A percentile compares a stretch with the other conserved stretches of the same genome.
These are phyloP conservation scores for Glebionis coronaria DNA, from an alignment of 129 eudicot genomes.

Conservation along the genomic window DNA sequence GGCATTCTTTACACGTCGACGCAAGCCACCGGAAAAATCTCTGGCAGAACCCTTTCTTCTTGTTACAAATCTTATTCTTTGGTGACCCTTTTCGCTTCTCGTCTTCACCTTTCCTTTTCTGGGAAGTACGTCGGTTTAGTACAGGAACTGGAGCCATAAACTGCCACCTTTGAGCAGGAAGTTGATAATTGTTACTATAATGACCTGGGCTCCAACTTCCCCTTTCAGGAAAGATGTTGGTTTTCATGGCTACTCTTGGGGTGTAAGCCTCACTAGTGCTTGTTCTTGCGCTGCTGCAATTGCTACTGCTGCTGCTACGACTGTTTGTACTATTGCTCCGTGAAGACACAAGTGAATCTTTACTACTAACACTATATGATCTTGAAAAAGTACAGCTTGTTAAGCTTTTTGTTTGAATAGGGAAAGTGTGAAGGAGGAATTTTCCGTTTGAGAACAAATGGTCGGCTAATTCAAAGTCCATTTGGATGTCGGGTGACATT, in stretches of 20 bases:
- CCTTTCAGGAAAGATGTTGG: not conserved
- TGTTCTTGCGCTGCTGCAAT: slow-evolving; percentile 58
- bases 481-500: slow-evolving; percentile 28
- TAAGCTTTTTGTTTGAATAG: slow-evolving; percentile 25
- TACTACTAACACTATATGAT: slow-evolving; percentile 45
- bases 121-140: slow-evolving; percentile 34
- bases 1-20: slow-evolving; percentile 57
- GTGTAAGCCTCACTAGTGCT: slow-evolving; percentile 49
- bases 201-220: slow-evolving; percentile 23
- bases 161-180: slow-evolving; percentile 61
- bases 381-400: slow-evolving; percentile 35
- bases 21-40: slow-evolving; percentile 49
- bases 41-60: slow-evolving; percentile 35
- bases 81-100: slow-evolving; percentile 19
- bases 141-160: slow-evolving; percentile 56
- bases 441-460: slow-evolving; percentile 65
- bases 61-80: slow-evolving; percentile 18
- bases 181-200: slow-evolving; percentile 16
- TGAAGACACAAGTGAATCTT: slow-evolving; percentile 52
- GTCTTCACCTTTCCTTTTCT: slow-evolving; percentile 26
- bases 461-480: slow-evolving; percentile 56
- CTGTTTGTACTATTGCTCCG: slow-evolving; percentile 60
- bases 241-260: slow-evolving; percentile 18
- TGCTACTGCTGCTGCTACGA: slow-evolving; percentile 41
- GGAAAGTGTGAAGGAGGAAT: slow-evolving; percentile 64